A percentile compares a stretch with the other conserved stretches of the same genome.
Conservation (phyloP, 495 filamentous ascomycete genomes). For the Endocarpon pusillum region DNA sequence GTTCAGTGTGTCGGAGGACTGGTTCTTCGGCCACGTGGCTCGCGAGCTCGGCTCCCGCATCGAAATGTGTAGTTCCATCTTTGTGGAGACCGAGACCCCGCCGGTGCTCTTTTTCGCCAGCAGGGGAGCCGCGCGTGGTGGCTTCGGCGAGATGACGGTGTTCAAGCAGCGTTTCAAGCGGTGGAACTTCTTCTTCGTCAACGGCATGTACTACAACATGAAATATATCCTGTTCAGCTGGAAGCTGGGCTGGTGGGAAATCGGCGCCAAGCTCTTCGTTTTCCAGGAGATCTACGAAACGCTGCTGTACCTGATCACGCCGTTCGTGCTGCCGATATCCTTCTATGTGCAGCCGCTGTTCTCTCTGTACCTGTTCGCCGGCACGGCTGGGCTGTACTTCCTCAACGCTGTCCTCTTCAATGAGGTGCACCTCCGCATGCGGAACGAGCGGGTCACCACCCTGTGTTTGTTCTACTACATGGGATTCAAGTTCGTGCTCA, state of each 20-base stretch:
- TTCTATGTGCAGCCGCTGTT: conserved; percentile 24
- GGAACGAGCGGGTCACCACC: conserved; percentile 20
- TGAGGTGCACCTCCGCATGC: conserved; percentile 24
- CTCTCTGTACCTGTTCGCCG: conserved; percentile 16
- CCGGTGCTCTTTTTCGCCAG: conserved; percentile 22
- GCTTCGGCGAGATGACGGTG: conserved; percentile 35
- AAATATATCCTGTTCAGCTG: conserved; percentile 27
- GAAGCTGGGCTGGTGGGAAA: conserved; percentile 32
- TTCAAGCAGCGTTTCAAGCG: conserved; percentile 30
- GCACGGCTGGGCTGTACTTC: conserved; percentile 21
- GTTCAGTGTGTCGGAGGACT: conserved; percentile 27
- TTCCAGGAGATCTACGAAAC: conserved; percentile 46
- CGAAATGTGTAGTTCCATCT: conserved; percentile 30
- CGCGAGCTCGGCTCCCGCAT: conserved; percentile 27
- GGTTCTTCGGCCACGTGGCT: conserved; percentile 30
- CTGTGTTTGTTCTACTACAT: conserved; percentile 23
- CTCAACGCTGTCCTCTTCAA: conserved; percentile 26
- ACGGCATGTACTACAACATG: conserved; percentile 29
- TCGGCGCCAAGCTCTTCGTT: conserved; percentile 43
- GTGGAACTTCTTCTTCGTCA: conserved; percentile 36
- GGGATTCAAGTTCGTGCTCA: conserved; percentile 24
- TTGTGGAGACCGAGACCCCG: conserved; percentile 32
- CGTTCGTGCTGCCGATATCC: conserved; percentile 29
- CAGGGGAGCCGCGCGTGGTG: conserved; percentile 22
- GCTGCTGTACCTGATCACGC: conserved; percentile 26